Percentiles rank a stretch among this genome's conserved stretches.
Conservation (phyloP, 2,329 filamentous ascomycete genomes). For the Fusarium penzigii region DNA sequence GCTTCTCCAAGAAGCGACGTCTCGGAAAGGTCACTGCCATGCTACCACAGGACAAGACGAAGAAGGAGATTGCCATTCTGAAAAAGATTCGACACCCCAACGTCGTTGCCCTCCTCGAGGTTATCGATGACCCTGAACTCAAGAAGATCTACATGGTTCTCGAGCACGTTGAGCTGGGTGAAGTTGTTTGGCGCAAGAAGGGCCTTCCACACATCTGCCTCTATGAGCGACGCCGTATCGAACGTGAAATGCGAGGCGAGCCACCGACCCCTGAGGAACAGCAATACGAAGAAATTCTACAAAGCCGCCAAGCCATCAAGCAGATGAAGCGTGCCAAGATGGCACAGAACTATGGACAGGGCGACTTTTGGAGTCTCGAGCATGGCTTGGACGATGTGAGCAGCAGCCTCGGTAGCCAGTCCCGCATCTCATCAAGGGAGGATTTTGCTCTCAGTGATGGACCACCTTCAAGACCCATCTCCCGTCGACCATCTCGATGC, state of each 20-base stretch:
- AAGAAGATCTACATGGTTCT: slow-evolving; percentile 99
- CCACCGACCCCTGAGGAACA: slow-evolving; percentile 61
- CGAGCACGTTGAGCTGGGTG: slow-evolving; percentile 91
- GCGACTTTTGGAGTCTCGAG: slow-evolving; percentile 82
- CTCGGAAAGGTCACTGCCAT: slow-evolving; percentile 76
- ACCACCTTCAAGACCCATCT: slow-evolving; percentile 40
- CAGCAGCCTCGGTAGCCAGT: slow-evolving; percentile 41
- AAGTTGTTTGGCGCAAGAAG: slow-evolving; percentile 92
- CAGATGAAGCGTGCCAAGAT: slow-evolving; percentile 59
- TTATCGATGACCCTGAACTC: slow-evolving; percentile 93
- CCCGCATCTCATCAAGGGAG: slow-evolving; percentile 44
- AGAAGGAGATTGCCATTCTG: slow-evolving; percentile 94
- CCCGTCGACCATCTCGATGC: slow-evolving; percentile 39
- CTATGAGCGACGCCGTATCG: slow-evolving; percentile 79
- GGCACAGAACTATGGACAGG: slow-evolving; percentile 51
- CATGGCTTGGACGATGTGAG: slow-evolving; percentile 64
- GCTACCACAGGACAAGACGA: slow-evolving; percentile 75
- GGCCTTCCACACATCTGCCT: slow-evolving; percentile 80
- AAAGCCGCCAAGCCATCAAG: slow-evolving; percentile 59
- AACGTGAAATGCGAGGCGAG: slow-evolving; percentile 67
- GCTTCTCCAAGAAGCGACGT: slow-evolving; percentile 89
- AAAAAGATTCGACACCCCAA: slow-evolving; percentile 99
- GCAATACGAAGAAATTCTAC: slow-evolving; percentile 58
- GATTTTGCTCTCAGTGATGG: slow-evolving; percentile 40
- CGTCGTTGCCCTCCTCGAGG: slow-evolving; percentile 90